phyloP scores from a whole-genome alignment of 768 basidiomycete species.

The Leucocoprinus leucothites region DNA sequence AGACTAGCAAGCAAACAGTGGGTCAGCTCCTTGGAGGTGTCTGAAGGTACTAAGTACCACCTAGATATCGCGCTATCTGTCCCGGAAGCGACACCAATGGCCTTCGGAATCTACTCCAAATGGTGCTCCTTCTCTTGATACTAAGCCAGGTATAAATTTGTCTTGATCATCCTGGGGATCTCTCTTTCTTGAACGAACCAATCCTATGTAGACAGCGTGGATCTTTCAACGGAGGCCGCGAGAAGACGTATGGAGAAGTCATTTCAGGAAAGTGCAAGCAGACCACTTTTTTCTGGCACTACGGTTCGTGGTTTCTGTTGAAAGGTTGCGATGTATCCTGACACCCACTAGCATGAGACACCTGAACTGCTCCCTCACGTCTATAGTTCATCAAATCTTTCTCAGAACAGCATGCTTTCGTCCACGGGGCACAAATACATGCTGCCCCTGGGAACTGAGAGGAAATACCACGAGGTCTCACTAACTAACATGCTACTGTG shows the following conservation, averaged over 20 bases:
- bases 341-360: constrained; percentile 38
- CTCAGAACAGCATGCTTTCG: constrained; percentile 66
- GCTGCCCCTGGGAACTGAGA: constrained; percentile 79
- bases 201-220: background rate
- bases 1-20: constrained; percentile 47
- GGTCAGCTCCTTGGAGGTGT: constrained; percentile 11
- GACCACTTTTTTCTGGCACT: constrained; percentile 59
- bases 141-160: constrained; percentile 1
- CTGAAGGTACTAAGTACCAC: background rate
- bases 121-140: background rate
- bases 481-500: background rate
- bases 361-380: constrained; percentile 82
- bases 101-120: background rate
- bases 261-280: constrained; percentile 57
- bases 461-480: constrained; percentile 63
- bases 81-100: background rate
- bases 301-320: constrained; percentile 27
- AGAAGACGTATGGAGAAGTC: constrained; percentile 60
- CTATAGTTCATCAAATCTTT: constrained; percentile 62
- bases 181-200: background rate
- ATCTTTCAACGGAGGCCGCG: constrained; percentile 31
- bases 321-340: background rate
- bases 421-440: constrained; percentile 74
- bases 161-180: background rate
- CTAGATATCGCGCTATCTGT: constrained; percentile 10